Evolutionary conservation across 2,329 filamentous ascomycete genomes (phyloP), one percentile per base, ranked within the genome.

Genomic region (Stagonosporopsis tanaceti): DNA sequence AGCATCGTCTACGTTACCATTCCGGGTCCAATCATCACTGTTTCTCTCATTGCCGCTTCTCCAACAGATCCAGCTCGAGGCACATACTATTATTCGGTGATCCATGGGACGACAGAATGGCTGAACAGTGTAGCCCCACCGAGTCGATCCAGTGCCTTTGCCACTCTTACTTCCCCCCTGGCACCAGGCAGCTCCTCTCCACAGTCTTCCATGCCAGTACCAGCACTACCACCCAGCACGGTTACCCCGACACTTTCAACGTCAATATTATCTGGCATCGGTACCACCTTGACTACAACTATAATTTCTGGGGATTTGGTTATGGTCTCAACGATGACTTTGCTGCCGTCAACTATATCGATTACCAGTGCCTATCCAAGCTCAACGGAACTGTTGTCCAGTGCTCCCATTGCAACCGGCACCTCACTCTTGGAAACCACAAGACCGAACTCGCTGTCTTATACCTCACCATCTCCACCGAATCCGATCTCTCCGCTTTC

Each of bases 1-100:
- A 74, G 69, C 38, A 46, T 74, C 35, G 67, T 72, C 51, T 75
- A 74, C 40, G 68, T 75, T 30, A 74, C 71, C 7, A 55, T 74
- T 8, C 71, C 72, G 4, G 72, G 70, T 2, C 56, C 56, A 0
- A 67, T 74, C 47, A 68, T 73, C n/a, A 73, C 71, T 3, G 64
- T 75, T 2, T 73, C 72, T 6, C 65, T 75, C 6, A 66, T 74
- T 25, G 65, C 55, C 8, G 61, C 63, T 8, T 66, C 60, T 1
- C 62, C 68, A 4, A 62, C 62, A 2, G 63, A 72, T 46, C 63
- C 69, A 34, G 67, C 63, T 17, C 60, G 60, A 24, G 71, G 68
- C 2, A 73, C 71, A 11, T 76, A 73, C 66, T 75, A 69, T 59
- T 76, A 69, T 40, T 72, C 70, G 8, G 65, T 76, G 0, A 55